Evolutionary conservation across 2,329 filamentous ascomycete species (phyloP).

Genomic region (Verticillium klebahnii): DNA sequence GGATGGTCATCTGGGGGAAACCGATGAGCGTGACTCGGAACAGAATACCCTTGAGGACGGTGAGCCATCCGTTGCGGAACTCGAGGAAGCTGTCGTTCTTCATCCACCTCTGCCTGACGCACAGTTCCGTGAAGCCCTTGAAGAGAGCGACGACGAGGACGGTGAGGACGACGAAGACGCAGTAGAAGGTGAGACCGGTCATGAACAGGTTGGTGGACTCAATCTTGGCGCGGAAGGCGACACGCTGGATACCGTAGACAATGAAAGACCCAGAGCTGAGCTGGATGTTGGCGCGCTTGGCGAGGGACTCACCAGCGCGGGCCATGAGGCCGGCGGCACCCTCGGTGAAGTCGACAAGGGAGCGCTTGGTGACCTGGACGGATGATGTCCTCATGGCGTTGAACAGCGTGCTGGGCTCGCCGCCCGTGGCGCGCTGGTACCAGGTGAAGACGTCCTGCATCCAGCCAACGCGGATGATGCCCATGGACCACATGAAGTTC

Average conservation of each 20-base stretch:
- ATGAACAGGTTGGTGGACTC: conserved; percentile 91
- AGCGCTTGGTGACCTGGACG: conserved; percentile 71
- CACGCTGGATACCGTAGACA: conserved; percentile 81
- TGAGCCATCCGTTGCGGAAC: conserved; percentile 92
- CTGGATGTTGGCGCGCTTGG: conserved; percentile 51
- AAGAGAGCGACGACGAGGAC: conserved; percentile 69
- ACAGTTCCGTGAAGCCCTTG: conserved; percentile 75
- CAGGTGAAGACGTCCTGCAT: conserved; percentile 86
- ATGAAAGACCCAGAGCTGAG: conserved; percentile 51
- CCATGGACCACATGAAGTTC: conserved; percentile 98
- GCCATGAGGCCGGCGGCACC: conserved; percentile 33
- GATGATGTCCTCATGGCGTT: conserved; percentile 70
- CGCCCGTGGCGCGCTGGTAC: conserved; percentile 93
- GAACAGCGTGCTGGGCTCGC: conserved; percentile 73
- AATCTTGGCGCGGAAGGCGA: conserved; percentile 80
- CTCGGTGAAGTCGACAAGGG: conserved; percentile 27
- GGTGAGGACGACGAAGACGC: conserved; percentile 74
- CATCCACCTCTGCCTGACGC: conserved; percentile 71
- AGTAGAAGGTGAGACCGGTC: conserved; percentile 85
- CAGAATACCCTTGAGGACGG: conserved; percentile 87
- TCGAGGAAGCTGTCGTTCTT: conserved; percentile 83
- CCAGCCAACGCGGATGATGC: conserved; percentile 81
- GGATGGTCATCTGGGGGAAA: conserved; percentile 83
- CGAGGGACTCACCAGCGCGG: conserved; percentile 38
- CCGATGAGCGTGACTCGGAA: conserved; percentile 88